These are phyloP conservation scores for Ganoderma leucocontextum DNA, from an alignment of 1,284 basidiomycete genomes.

Conservation along the genomic window DNA sequence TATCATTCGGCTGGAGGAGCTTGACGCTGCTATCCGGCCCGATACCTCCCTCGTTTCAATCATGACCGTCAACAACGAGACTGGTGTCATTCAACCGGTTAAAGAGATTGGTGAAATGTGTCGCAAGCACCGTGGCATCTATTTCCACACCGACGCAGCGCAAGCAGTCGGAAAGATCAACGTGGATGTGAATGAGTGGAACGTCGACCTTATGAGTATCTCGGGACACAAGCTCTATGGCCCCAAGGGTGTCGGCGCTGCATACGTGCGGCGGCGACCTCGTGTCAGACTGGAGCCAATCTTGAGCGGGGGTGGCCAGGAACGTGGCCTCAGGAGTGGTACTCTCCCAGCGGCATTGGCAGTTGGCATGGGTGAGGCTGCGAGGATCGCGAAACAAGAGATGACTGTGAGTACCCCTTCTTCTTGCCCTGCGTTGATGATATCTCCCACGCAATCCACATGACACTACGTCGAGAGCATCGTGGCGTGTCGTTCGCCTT, in stretches of 20 bases:
- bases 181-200: conserved; percentile 94
- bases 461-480: conserved; percentile 37
- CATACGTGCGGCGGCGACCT: conserved; percentile 93
- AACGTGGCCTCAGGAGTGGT: conserved; percentile 94
- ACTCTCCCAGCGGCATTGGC: conserved; percentile 92
- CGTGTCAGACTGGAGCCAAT: conserved; percentile 96
- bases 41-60: conserved; percentile 68
- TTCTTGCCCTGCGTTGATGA: conserved; percentile 56
- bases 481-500: conserved; percentile 38
- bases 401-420: conserved; percentile 79
- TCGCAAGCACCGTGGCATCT: conserved; percentile 86
- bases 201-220: conserved; percentile 95
- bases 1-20: conserved; percentile 60
- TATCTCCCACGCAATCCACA: conserved; percentile 44
- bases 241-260: conserved; percentile 96
- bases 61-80: conserved; percentile 99
- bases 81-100: conserved; percentile 97
- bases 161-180: conserved; percentile 95
- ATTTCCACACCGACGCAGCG: conserved; percentile 98
- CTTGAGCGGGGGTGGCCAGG: conserved; percentile 96
- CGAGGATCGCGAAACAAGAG: conserved; percentile 90
- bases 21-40: conserved; percentile 46
- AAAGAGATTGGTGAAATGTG: conserved; percentile 93
- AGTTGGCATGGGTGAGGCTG: conserved; percentile 96
- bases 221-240: conserved; percentile 99